Evolutionary conservation across 306 rosid species (phyloP), one percentile per base, ranked within the genome.

Genomic region (Fragaria iinumae): DNA sequence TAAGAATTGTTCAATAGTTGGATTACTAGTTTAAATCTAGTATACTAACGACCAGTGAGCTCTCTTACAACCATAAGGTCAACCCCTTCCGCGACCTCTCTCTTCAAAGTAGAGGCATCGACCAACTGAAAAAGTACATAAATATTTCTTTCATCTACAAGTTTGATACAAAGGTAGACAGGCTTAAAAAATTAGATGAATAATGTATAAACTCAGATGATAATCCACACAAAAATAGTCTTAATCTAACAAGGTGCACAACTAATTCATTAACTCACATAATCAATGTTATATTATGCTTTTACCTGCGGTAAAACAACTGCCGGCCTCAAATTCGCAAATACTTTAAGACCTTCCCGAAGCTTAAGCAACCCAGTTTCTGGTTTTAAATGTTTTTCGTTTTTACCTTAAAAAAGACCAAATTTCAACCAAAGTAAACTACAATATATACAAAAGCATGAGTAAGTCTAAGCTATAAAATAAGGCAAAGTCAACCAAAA

Each of bases 41-140:
- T 23, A 16, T n/a, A 72, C 87, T 74, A 80, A 95, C 98, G 97
- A 86, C 97, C 97, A 23, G 95, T 95, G 68, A 95, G 93, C 78
- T 95, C 98, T 83, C 97, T 88, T 76, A 95, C 86, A 85, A 95
- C 95, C 96, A 95, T 89, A 76, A 95, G 88, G 84, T 95, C 96
- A 63, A 92, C 97, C 80, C 97, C 97, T 79, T 90, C 96, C 52
- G 87, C 96, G 68, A 90, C 77, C 86, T 92, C 97, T 81, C 75
- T 90, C 89, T 95, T 95, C 89, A 95, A 86, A 79, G 97, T 89
- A 38, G 98, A 95, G 65, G 98, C 93, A 77, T 92, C 95, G 63
- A 90, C 93, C 69, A 95, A 80, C 98, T 92, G 84, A 60, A 81
- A 52, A 77, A 74, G 47, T 59, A 84, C 80, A 36, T 8, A 20